phyloP scores from a whole-genome alignment of 2,329 filamentous ascomycete species.

The Aspergillus amoenus region DNA sequence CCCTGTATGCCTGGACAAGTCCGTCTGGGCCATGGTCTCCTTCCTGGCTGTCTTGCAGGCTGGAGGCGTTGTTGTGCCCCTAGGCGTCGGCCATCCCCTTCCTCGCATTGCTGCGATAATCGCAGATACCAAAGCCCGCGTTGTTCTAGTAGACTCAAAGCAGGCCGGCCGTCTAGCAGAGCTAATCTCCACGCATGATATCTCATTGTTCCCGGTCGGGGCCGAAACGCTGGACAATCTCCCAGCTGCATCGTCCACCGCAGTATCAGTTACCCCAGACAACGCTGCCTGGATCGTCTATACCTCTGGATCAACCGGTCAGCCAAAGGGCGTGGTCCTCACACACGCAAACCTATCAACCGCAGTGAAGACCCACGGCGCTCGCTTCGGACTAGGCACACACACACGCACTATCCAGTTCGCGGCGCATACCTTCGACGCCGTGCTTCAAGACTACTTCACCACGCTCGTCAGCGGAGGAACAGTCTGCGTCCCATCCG shows the following conservation, averaged over 20 bases:
- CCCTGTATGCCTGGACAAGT: neutral
- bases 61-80: neutral
- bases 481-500: neutral
- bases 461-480: neutral
- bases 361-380: neutral
- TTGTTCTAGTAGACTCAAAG: neutral
- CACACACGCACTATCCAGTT: neutral
- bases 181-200: neutral
- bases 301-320: neutral
- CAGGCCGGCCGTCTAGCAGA: neutral
- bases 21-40: neutral
- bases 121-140: neutral
- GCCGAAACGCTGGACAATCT: neutral
- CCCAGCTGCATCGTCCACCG: neutral
- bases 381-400: neutral
- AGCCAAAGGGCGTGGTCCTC: neutral
- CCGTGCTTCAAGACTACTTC: neutral
- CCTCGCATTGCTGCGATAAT: neutral
- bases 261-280: neutral
- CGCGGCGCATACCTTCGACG: neutral
- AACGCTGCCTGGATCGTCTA: neutral
- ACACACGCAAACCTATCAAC: neutral
- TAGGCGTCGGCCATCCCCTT: neutral
- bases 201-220: neutral
- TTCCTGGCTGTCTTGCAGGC: neutral